Evolutionary conservation across 495 filamentous ascomycete genomes (phyloP), one percentile per base, ranked within the genome.

Genomic region (Trichoderma gamsii): DNA sequence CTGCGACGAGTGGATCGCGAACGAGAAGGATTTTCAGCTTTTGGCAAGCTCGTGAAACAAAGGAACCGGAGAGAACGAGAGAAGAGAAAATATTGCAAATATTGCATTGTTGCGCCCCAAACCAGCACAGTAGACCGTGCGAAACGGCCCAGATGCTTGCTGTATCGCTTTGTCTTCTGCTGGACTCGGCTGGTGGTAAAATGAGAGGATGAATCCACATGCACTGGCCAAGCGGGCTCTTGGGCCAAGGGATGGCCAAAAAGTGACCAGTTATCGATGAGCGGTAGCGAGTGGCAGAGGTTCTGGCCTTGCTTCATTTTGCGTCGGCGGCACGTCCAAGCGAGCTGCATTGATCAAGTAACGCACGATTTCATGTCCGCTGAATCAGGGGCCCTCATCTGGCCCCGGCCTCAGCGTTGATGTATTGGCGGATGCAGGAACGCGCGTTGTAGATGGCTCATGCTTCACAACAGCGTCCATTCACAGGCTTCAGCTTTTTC

Each of bases 391-490:
- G 56, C 25, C 56, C 23, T 32, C 27, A 9, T 25, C 15, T 61
- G 56, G 56, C 27, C 56, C 23, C 16, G 23, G 12, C 56, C 27
- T 61, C 12, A 25, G 3, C 27, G 12, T 16, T 61, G 56, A 29
- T 61, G 56, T 32, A 61, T 61, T 61, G 4, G 13, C 11, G 11
- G 56, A 61, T 32, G 56, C 56, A 61, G 56, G 56, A 61, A 61
- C 56, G 56, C 56, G 56, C 4, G 56, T 16, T 61, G 56, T 32
- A 61, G 56, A 61, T 61, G 56, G 56, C 23, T 61, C 56, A 12
- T 61, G 56, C 56, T 16, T 49, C 13, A n/a, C 15, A 16, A 15
- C 44, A 49, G 44, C 13, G 13, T n/a, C 15, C 44, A 16, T 15
- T 5, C 7, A 16, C 4, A 49, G 44, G n/a, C n/a, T 16, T 49